A percentile compares a stretch with the other conserved stretches of the same genome.
These are phyloP conservation scores for Pleurotus citrinopileatus DNA, from an alignment of 768 basidiomycete species.

Conservation along the genomic window DNA sequence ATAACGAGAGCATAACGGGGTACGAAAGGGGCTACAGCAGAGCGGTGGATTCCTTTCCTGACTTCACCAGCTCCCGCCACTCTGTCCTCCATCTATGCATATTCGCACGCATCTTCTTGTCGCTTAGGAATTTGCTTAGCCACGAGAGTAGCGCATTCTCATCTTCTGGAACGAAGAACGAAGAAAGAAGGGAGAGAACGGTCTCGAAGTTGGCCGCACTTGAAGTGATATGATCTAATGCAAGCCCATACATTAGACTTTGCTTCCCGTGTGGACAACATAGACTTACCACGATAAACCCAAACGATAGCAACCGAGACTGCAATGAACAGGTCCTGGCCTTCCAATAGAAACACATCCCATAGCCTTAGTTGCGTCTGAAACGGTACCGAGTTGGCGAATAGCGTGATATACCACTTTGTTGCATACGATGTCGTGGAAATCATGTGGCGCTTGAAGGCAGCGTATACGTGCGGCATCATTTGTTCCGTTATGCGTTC, in stretches of 20 bases:
- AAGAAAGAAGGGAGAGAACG: slow-evolving; percentile 85
- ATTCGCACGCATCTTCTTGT: slow-evolving; percentile 63
- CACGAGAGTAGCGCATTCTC: slow-evolving; percentile 81
- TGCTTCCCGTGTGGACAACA: background rate
- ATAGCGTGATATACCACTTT: slow-evolving; percentile 99
- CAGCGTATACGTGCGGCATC: slow-evolving; percentile 86
- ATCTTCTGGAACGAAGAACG: slow-evolving; percentile 91
- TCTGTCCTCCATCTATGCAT: slow-evolving; percentile 79
- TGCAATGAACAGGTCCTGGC: slow-evolving; percentile 83
- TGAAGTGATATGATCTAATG: slow-evolving; percentile 79
- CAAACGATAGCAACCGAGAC: slow-evolving; percentile 88
- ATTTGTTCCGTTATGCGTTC: slow-evolving; percentile 83
- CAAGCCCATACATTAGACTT: background rate
- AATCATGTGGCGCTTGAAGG: slow-evolving; percentile 87
- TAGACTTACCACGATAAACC: slow-evolving; percentile 75
- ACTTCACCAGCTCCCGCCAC: slow-evolving; percentile 69
- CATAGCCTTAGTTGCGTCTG: slow-evolving; percentile 92
- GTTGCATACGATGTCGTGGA: slow-evolving; percentile 95
- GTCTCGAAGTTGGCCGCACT: slow-evolving; percentile 85
- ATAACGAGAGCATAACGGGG: slow-evolving; percentile 10
- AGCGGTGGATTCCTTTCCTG: slow-evolving; percentile 59
- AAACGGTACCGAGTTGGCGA: slow-evolving; percentile 93
- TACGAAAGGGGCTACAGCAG: slow-evolving; percentile 41
- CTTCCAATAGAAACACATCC: slow-evolving; percentile 92
- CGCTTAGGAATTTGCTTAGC: slow-evolving; percentile 61